These are phyloP conservation scores for Pestalotiopsis sp. DNA, from an alignment of 2,329 filamentous ascomycete genomes.

Conservation along the genomic window DNA sequence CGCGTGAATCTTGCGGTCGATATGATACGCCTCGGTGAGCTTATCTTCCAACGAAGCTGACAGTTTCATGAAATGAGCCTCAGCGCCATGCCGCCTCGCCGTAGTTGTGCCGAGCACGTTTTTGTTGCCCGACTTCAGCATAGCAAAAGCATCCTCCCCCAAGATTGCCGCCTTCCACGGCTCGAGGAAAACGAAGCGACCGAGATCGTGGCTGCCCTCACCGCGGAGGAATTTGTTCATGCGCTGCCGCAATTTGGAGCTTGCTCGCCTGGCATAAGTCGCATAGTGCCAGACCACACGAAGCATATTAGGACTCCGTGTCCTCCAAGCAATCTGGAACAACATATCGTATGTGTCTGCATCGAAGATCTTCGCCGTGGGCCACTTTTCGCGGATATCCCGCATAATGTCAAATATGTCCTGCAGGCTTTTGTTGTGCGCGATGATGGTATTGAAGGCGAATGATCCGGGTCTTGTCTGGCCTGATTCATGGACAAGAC, in stretches of 20 bases:
- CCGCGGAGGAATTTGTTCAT: constrained; percentile 22
- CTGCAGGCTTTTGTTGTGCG: constrained; percentile 21
- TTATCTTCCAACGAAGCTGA: constrained; percentile 21
- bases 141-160: constrained; percentile 24
- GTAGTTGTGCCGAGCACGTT: constrained; percentile 12
- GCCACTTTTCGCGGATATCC: constrained; percentile 21
- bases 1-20: constrained; percentile 28
- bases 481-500: constrained; percentile 12
- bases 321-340: constrained; percentile 27
- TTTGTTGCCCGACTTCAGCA: constrained; percentile 13
- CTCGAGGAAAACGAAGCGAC: constrained; percentile 22
- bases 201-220: neutral
- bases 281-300: constrained; percentile 33
- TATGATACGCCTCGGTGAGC: constrained; percentile 26
- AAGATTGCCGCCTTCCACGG: constrained; percentile 31
- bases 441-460: constrained; percentile 33
- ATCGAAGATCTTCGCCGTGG: constrained; percentile 18
- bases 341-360: constrained; percentile 27
- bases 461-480: constrained; percentile 20
- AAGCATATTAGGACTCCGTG: constrained; percentile 31
- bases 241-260: constrained; percentile 23
- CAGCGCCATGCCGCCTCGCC: constrained; percentile 19
- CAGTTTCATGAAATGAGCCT: constrained; percentile 18
- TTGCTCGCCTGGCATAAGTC: constrained; percentile 18
- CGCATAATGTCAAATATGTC: constrained; percentile 17